Evolutionary conservation across 2,329 filamentous ascomycete species (phyloP), one percentile per base, ranked within the genome.

Genomic region (Ascocoryne sarcoides): DNA sequence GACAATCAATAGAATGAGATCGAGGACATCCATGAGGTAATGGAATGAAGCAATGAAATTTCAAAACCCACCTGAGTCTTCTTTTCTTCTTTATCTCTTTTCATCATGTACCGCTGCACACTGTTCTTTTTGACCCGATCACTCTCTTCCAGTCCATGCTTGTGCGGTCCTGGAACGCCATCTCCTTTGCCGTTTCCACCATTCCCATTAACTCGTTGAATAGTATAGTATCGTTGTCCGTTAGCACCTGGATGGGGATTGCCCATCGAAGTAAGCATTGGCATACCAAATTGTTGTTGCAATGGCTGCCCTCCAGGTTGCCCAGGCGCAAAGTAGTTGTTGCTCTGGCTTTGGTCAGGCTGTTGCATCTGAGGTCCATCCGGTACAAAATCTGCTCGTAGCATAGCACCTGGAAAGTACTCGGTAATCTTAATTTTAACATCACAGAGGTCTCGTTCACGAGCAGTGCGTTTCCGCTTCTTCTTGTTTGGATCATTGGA

Each of bases 401-500:
- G 46, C 57, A 59, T 58, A 38, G 58, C 64, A 28, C 71, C 74
- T 8, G 80, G 74, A 39, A 82, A 81, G 62, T 84, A 85, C 60
- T 89, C 84, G 2, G 82, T 87, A 44, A 89, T 85, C 60, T 88
- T 89, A 60, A 89, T 87, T 63, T 89, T 89, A 48, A 89, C 84
- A 60, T 89, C 83, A 59, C 84, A 90, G n/a, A 88, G 69, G 62
- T 88, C 82, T 10, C 82, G 71, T 60, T 84, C 78, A 31, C 84
- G 70, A n/a, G 80, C 80, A 26, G 73, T 77, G 18, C 84, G 77
- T 62, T 86, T 88, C 28, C 84, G 73, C 61, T 87, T 88, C 69
- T 86, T 88, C 66, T 87, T 88, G 58, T 77, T 79, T 0, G 84
- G 84, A 52, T 89, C 83, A 34, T 83, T 76, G 1, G 82, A 84